Base-by-base conservation (phyloP, 768 basidiomycete genomes). In the Boletus subparvulus region DNA sequence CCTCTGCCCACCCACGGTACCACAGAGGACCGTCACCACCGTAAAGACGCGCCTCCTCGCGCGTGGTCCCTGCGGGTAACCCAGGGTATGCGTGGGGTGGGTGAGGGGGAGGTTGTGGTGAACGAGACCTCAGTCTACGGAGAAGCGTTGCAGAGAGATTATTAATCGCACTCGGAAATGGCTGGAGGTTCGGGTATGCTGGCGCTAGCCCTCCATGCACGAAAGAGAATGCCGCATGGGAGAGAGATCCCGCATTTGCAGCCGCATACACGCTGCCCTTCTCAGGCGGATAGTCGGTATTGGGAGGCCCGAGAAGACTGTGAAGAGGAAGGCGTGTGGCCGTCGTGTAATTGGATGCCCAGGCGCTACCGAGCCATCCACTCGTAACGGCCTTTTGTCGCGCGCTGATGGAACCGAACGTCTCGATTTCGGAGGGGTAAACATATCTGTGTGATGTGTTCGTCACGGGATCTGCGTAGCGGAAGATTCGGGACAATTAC, bases 1-100 rank as follows among this genome's bases (percentile, higher is more conserved):
- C 85, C 49, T 84, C 77, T 16, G 96, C 96, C 85, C 94, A 94
- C 2, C 94, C 94, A 12, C 97, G 82, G 70, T 94, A 97, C 97
- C 97, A 98, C 44, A 95, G 72, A 4, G 94, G 94, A 0, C 96
- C 96, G 42, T 92, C 83, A 1, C 79, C 65, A 24, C 79, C 81
- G 64, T 96, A 97, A 36, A 98, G 68, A 35, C 82, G 79, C 8
- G 76, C 66, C 71, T 98, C 94, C 56, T 85, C 86, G 0, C 61
- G 62, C 0, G 88, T 88, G 6, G 90, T 76, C 39, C 76, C 83
- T 64, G 64, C 45, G 6, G 94, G 94, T 14, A 96, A 73, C 8
- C 86, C 85, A 1, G 83, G 84, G 63, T 87, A 94, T 6, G 83
- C 81, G 63, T 85, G 73, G 0, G 90, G 94, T 7, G 94, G 94